Conservation (phyloP, 257 asterid species). For the Verbascum thapsus region DNA sequence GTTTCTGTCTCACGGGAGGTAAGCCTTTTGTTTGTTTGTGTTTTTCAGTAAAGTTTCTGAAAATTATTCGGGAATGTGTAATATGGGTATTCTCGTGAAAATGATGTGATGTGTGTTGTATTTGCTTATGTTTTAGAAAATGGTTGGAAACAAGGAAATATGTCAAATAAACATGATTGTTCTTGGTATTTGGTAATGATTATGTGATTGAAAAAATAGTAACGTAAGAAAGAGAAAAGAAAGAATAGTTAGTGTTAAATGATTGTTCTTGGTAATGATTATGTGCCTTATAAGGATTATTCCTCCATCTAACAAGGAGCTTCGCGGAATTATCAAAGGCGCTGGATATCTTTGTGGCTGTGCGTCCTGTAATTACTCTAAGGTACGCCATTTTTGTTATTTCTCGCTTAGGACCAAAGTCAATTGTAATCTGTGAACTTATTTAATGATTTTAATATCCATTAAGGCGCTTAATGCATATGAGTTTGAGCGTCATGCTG, state of each 20-base stretch:
- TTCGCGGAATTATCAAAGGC: constrained; percentile 87
- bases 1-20: constrained; percentile 79
- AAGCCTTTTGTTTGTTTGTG: constrained; percentile 32
- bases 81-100: too few relatives aligned
- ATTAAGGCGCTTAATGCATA: constrained; percentile 86
- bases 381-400: constrained; percentile 48
- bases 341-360: constrained; percentile 92
- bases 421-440: neutral
- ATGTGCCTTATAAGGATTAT: constrained; percentile 31
- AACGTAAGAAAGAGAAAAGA: too few relatives aligned
- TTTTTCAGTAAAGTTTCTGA: too few relatives aligned
- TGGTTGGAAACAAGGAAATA: too few relatives aligned
- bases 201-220: too few relatives aligned
- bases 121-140: too few relatives aligned
- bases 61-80: too few relatives aligned
- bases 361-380: constrained; percentile 74
- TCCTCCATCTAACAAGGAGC: constrained; percentile 58
- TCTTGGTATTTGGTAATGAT: too few relatives aligned
- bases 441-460: neutral
- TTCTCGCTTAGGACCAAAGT: neutral
- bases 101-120: too few relatives aligned
- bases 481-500: constrained; percentile 95
- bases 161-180: too few relatives aligned
- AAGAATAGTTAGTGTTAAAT: too few relatives aligned
- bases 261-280: too few relatives aligned